phyloP scores from a whole-genome alignment of 768 basidiomycete genomes.

The Hygrophoropsis aurantiaca region DNA sequence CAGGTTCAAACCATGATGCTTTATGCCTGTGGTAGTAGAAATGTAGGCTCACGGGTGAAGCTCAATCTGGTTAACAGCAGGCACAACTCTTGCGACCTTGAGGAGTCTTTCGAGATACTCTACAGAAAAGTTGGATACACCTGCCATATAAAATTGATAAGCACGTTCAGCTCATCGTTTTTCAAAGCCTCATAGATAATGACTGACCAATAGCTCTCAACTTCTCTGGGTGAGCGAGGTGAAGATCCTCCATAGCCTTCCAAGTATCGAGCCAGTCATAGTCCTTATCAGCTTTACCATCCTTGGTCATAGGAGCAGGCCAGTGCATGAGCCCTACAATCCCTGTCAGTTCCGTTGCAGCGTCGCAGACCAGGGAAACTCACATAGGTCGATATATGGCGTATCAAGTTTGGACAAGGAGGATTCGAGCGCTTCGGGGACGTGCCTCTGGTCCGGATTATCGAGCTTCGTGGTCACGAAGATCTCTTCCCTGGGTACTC shows the following conservation, averaged over 20 bases:
- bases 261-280: constrained; percentile 76
- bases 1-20: too few species aligned
- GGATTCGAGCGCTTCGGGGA: constrained; percentile 60
- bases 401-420: constrained; percentile 72
- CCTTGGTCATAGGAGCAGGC: constrained; percentile 72
- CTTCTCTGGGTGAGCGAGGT: constrained; percentile 66
- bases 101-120: constrained; percentile 63
- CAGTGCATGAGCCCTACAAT: constrained; percentile 77
- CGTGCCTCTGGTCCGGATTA: constrained; percentile 59
- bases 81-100: constrained; percentile 52
- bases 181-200: too few species aligned
- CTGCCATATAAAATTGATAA: constrained; percentile 23
- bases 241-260: constrained; percentile 72
- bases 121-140: constrained; percentile 72
- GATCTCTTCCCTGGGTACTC: constrained; percentile 67
- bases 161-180: neutral
- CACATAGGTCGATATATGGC: constrained; percentile 79
- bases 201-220: constrained; percentile 70
- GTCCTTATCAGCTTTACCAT: constrained; percentile 51
- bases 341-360: too few species aligned
- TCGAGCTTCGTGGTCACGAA: constrained; percentile 81
- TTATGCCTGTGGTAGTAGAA: too few species aligned
- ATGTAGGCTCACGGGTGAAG: constrained; percentile 58
- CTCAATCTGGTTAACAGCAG: constrained; percentile 82
- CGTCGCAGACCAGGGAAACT: too few species aligned